Evolutionary conservation across 176 grass and related monocot genomes (phyloP).

Genomic region (Puya raimondii): DNA sequence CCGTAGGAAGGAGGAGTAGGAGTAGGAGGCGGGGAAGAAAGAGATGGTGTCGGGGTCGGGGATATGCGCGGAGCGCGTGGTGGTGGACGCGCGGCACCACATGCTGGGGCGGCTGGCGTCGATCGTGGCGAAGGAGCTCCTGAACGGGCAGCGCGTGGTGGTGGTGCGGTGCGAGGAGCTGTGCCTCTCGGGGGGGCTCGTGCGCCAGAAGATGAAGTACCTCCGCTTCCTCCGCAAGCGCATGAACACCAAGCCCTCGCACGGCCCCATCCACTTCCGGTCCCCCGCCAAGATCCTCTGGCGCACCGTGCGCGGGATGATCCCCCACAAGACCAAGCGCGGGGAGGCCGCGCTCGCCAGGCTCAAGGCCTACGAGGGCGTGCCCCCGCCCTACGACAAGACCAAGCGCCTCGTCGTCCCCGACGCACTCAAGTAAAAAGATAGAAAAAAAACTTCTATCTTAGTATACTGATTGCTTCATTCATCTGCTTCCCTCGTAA

Average conservation of each 20-base stretch:
- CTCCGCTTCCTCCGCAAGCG: conserved; percentile 86
- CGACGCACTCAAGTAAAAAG: conserved; percentile 79
- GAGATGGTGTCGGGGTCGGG: conserved; percentile 88
- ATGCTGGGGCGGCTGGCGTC: conserved; percentile 80
- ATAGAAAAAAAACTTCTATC: neutral
- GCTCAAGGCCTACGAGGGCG: conserved; percentile 84
- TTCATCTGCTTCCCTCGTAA: neutral
- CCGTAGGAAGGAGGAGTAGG: conserved; percentile 14
- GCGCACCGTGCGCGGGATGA: conserved; percentile 90
- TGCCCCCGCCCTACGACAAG: conserved; percentile 87
- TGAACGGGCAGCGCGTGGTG: conserved; percentile 82
- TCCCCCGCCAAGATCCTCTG: conserved; percentile 77
- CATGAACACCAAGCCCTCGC: conserved; percentile 96
- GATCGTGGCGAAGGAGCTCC: conserved; percentile 77
- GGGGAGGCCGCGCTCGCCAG: conserved; percentile 74
- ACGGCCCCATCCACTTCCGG: conserved; percentile 92
- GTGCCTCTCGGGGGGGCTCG: conserved; percentile 79
- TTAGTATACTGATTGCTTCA: no score
- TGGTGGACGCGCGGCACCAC: conserved; percentile 83
- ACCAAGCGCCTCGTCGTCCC: conserved; percentile 84
- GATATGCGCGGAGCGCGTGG: conserved; percentile 46
- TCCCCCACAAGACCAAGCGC: conserved; percentile 94
- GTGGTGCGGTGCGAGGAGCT: conserved; percentile 89
- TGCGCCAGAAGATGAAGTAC: conserved; percentile 96
- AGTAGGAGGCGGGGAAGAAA: no score